These are phyloP conservation scores for Blumeriella jaapii DNA, from an alignment of 2,329 filamentous ascomycete species.

Conservation along the genomic window DNA sequence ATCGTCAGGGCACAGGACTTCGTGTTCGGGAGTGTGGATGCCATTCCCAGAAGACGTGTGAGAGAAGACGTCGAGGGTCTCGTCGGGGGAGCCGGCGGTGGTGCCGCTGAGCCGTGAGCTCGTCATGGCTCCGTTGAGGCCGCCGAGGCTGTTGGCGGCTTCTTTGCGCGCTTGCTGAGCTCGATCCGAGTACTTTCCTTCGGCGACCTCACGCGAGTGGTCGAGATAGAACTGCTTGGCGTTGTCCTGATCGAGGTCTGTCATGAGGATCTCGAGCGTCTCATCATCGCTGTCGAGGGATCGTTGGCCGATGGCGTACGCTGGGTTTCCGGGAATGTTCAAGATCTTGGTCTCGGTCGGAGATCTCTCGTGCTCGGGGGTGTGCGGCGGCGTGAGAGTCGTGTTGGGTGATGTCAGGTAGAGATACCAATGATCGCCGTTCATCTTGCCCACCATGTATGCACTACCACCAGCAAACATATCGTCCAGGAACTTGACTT, in stretches of 20 bases:
- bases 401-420: slow-evolving; percentile 86
- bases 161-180: slow-evolving; percentile 51
- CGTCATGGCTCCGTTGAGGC: slow-evolving; percentile 39
- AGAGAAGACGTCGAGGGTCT: slow-evolving; percentile 69
- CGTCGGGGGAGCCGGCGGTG: slow-evolving; percentile 35
- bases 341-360: slow-evolving; percentile 25
- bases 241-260: slow-evolving; percentile 55
- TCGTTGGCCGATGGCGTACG: slow-evolving; percentile 14
- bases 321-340: slow-evolving; percentile 28
- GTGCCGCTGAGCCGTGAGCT: slow-evolving; percentile 30
- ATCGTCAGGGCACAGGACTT: slow-evolving; percentile 53
- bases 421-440: slow-evolving; percentile 97
- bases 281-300: slow-evolving; percentile 46
- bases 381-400: slow-evolving; percentile 69
- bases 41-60: slow-evolving; percentile 55
- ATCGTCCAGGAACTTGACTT: slow-evolving; percentile 84
- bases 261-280: slow-evolving; percentile 66
- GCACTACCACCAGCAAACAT: slow-evolving; percentile 88
- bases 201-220: slow-evolving; percentile 81
- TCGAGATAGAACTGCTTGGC: slow-evolving; percentile 66
- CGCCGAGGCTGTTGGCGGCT: slow-evolving; percentile 46
- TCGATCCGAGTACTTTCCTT: slow-evolving; percentile 61
- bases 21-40: slow-evolving; percentile 44
- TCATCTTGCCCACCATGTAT: slow-evolving; percentile 99
- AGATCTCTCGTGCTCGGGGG: slow-evolving; percentile 46